Conservation (phyloP, 345 rosid genomes). For the Durio zibethinus region DNA sequence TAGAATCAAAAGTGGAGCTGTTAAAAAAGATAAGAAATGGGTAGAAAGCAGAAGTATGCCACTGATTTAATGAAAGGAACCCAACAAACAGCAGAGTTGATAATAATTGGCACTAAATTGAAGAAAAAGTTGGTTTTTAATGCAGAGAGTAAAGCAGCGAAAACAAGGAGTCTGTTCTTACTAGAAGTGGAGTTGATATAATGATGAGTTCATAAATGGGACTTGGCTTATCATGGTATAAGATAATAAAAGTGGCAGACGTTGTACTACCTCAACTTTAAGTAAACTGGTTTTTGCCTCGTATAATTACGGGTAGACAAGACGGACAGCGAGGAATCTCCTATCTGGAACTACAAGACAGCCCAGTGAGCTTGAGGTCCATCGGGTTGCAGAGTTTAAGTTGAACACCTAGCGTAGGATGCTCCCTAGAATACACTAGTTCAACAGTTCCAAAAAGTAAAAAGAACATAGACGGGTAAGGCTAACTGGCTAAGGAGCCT, state of each 20-base stretch:
- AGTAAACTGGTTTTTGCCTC: not conserved
- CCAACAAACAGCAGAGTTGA: not conserved
- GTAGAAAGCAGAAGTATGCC: constrained; percentile 12
- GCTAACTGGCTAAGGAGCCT: not conserved
- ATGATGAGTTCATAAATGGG: constrained; percentile 1
- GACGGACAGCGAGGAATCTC: constrained; percentile 33
- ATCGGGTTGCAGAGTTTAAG: constrained; percentile 17
- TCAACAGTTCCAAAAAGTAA: not conserved
- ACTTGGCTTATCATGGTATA: not conserved
- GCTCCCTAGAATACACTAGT: not conserved
- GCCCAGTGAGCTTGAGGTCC: constrained; percentile 34
- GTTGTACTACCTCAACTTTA: not conserved
- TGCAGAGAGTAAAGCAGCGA: not conserved
- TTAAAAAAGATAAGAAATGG: constrained; percentile 11
- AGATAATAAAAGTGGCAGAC: not conserved
- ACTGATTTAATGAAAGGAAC: not conserved
- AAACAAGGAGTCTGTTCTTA: not conserved
- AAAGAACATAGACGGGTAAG: not conserved
- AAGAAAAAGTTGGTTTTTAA: not conserved
- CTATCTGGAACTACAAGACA: constrained; percentile 31
- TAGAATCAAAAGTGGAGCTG: constrained; percentile 26
- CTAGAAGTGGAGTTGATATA: constrained; percentile 14
- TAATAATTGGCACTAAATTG: not conserved
- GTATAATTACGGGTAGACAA: not conserved
- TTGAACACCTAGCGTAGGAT: not conserved